Percentiles rank a stretch among this genome's conserved stretches.
phyloP scores from a whole-genome alignment of 1,284 basidiomycete genomes.

The Austroboletus novae-zelandiae region DNA sequence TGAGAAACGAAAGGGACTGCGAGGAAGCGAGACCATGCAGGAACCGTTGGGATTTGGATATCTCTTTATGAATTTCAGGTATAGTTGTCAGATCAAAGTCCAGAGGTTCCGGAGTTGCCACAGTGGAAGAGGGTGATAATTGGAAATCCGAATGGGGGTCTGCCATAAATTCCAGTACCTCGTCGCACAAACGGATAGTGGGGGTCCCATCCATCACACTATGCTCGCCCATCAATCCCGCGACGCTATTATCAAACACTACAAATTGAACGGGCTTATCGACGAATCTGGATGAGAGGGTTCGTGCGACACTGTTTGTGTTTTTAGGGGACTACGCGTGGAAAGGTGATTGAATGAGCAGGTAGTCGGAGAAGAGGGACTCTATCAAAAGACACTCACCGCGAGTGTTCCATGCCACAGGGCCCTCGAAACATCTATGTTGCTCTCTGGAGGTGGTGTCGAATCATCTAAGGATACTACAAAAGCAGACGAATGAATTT shows the following conservation, averaged over 20 bases:
- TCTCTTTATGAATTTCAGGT: conserved; percentile 42
- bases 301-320: conserved; percentile 32
- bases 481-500: conserved; percentile 82
- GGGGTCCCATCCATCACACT: conserved; percentile 88
- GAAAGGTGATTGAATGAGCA: background rate
- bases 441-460: conserved; percentile 42
- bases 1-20: conserved; percentile 66
- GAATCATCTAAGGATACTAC: conserved; percentile 74
- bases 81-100: conserved; percentile 63
- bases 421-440: conserved; percentile 55
- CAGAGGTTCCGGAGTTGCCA: conserved; percentile 42
- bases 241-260: conserved; percentile 74
- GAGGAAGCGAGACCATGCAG: conserved; percentile 61
- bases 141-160: conserved; percentile 59
- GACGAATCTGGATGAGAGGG: conserved; percentile 72
- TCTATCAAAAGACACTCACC: conserved; percentile 12
- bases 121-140: conserved; percentile 26
- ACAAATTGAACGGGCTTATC: conserved; percentile 86
- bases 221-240: conserved; percentile 90
- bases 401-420: conserved; percentile 70
- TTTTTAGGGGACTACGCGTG: conserved; percentile 12
- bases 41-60: conserved; percentile 54
- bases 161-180: conserved; percentile 64
- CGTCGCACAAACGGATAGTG: conserved; percentile 59
- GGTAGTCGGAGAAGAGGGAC: background rate